Base-by-base conservation (phyloP, 108 stramenopile genomes). In the Nitzschia palea region DNA sequence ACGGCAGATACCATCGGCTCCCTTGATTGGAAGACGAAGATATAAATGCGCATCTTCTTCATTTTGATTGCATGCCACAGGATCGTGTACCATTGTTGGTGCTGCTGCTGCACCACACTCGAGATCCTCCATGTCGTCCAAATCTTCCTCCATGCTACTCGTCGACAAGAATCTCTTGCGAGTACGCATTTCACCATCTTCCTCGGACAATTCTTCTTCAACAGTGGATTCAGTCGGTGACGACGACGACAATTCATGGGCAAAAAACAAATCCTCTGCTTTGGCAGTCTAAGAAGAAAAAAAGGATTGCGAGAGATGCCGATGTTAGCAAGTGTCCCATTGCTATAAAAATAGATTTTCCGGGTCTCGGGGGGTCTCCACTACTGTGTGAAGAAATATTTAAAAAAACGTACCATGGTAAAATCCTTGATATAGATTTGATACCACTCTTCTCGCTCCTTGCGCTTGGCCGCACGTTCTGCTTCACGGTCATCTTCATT, bases 401-500 rank as follows among this genome's bases (percentile, higher is more conserved):
- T 15, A 9, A 45, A 12, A 40, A 10, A 45, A 66, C 74, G 55
- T 64, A 81, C 80, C 74, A 72, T 72, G 5, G 74, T 72, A 33
- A 50, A 76, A 15, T 70, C 69, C 34, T 51, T 58, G 42, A 81
- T 55, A 31, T 67, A 81, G n/a, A 42, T 40, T 40, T 68, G 43
- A 44, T 81, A 81, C 70, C 75, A 76, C 36, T 57, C 50, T 8
- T 62, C 66, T 2, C 80, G 70, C 47, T 81, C 74, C 44, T 77
- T 60, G 20, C 67, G 58, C 40, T 77, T 70, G 15, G 50, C 44
- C 23, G 34, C n/a, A 25, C 35, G 37, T 20, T 71, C 70, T 35
- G 8, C 36, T 63, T 65, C 57, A 20, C 47, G 72, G 43, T 64
- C 55, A 45, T 73, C 72, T 53, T 65, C 56, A 23, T 74, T 55